Conservation (phyloP, 83 land plant genomes). For the Thuja plicata region DNA sequence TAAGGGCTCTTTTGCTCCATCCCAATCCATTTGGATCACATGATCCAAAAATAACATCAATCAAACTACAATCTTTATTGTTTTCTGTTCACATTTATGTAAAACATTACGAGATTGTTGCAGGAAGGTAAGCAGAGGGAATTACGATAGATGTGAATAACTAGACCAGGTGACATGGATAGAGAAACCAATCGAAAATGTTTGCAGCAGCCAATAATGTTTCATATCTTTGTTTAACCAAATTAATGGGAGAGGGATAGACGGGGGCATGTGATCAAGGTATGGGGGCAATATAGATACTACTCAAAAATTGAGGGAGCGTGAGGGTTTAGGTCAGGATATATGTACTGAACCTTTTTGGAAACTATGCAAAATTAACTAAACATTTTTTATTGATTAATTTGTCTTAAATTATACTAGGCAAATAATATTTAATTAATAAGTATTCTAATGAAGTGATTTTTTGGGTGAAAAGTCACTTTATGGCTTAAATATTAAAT, state of each 20-base stretch:
- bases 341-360: background rate
- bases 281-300: background rate
- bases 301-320: background rate
- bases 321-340: background rate
- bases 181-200: background rate
- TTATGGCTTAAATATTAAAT: no score
- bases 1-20: background rate
- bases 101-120: background rate
- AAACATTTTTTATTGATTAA: no score
- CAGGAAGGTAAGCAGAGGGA: background rate
- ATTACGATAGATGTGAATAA: background rate
- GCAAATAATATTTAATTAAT: no score
- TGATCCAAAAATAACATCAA: background rate
- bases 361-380: no score
- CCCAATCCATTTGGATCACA: background rate
- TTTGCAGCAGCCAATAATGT: background rate
- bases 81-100: background rate
- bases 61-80: background rate
- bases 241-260: background rate
- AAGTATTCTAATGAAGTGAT: no score
- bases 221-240: background rate
- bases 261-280: background rate
- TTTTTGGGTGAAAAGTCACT: no score
- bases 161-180: background rate
- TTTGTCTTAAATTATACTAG: no score